Percentiles rank a stretch among this genome's conserved stretches.
These are phyloP conservation scores for Botrytis fabae DNA, from an alignment of 2,329 filamentous ascomycete species.

Conservation along the genomic window DNA sequence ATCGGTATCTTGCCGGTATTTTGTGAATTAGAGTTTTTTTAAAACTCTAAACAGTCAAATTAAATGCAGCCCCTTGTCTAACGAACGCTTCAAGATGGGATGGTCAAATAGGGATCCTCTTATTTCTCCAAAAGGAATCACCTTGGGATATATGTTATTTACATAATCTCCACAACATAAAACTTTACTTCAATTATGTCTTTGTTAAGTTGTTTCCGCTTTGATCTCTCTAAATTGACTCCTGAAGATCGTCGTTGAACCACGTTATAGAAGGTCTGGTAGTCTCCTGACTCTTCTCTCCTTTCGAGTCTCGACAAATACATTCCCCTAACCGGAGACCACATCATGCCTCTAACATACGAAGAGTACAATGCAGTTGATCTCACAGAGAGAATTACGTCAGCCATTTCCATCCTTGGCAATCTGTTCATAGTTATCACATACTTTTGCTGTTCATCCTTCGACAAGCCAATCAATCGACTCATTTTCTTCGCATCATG, in stretches of 20 bases:
- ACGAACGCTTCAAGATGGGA: neutral
- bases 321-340: neutral
- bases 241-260: conserved; percentile 17
- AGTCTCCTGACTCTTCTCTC: neutral
- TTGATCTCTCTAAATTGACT: neutral
- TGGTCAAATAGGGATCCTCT: neutral
- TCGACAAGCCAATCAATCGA: conserved; percentile 59
- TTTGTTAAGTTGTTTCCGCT: neutral
- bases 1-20: neutral
- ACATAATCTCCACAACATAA: conserved; percentile 6
- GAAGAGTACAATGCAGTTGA: conserved; percentile 19
- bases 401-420: conserved; percentile 52
- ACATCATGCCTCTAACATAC: conserved; percentile 10
- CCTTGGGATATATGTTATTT: neutral
- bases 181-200: conserved; percentile 3
- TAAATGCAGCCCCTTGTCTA: neutral
- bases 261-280: conserved; percentile 15
- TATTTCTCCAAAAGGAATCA: neutral
- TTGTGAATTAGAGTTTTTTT: neutral
- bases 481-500: conserved; percentile 59
- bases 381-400: conserved; percentile 42
- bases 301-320: neutral
- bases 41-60: neutral
- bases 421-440: conserved; percentile 55
- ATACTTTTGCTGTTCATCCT: conserved; percentile 49